A percentile compares a stretch with the other conserved stretches of the same genome.
Conservation (phyloP, 2,329 filamentous ascomycete species). For the Calycina herbarum region DNA sequence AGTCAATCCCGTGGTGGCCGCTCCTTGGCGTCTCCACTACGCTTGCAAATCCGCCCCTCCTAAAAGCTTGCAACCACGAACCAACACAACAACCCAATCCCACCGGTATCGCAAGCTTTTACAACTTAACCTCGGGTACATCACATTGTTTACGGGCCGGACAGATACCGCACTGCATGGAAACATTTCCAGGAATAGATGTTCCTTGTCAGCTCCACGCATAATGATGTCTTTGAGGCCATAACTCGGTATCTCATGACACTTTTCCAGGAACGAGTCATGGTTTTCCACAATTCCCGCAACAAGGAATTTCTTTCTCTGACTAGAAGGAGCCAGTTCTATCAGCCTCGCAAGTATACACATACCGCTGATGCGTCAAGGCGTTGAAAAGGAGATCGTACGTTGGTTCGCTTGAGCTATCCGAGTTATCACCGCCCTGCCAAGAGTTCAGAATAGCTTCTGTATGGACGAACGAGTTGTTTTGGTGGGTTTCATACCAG, state of each 20-base stretch:
- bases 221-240: conserved; percentile 6
- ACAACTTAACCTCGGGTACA: background rate
- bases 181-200: background rate
- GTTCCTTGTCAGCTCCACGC: conserved; percentile 5
- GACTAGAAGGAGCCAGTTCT: background rate
- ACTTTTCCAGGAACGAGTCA: background rate
- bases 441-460: conserved; percentile 22
- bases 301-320: background rate
- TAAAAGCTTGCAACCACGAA: background rate
- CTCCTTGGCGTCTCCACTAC: background rate
- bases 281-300: background rate
- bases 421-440: conserved; percentile 29
- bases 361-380: conserved; percentile 11
- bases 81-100: background rate
- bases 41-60: background rate
- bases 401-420: conserved; percentile 6
- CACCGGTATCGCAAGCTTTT: background rate
- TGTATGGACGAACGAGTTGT: conserved; percentile 18
- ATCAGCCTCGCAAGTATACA: conserved; percentile 7
- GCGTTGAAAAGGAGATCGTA: conserved; percentile 12
- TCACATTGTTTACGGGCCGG: background rate
- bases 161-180: background rate
- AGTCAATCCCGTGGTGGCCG: no score
- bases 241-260: conserved; percentile 5
- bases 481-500: conserved; percentile 14